These are phyloP conservation scores for Rusavskia elegans DNA, from an alignment of 495 filamentous ascomycete genomes.

Conservation along the genomic window DNA sequence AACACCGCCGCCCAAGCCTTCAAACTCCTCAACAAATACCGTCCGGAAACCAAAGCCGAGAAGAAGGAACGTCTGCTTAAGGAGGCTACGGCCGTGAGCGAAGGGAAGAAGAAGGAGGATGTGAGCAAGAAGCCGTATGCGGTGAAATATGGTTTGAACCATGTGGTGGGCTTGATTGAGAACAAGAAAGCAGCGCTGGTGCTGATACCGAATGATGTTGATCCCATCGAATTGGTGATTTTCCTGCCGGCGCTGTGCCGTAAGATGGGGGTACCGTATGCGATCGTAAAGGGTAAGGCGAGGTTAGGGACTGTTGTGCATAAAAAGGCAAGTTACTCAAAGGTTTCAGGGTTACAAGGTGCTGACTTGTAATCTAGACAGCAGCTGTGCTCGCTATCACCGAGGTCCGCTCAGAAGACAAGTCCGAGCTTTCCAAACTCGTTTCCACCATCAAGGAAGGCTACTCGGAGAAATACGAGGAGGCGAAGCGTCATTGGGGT, in stretches of 20 bases:
- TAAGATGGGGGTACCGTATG: conserved; percentile 99
- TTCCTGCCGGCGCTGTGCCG: conserved; percentile 98
- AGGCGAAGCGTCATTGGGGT: conserved; percentile 88
- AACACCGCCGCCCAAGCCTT: conserved; percentile 94
- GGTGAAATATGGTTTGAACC: conserved; percentile 99
- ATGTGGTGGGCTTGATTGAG: conserved; percentile 98
- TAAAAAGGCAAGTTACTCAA: conserved; percentile 66
- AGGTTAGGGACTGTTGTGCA: conserved; percentile 96
- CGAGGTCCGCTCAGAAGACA: conserved; percentile 94
- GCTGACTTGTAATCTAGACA: conserved; percentile 38
- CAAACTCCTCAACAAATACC: conserved; percentile 99
- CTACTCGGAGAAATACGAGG: conserved; percentile 91
- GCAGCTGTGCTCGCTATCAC: conserved; percentile 91
- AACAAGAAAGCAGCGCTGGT: conserved; percentile 99
- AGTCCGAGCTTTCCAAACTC: conserved; percentile 92
- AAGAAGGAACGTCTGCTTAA: conserved; percentile 99
- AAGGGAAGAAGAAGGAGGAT: conserved; percentile 99
- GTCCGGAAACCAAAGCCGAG: conserved; percentile 95
- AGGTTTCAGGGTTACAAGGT: background rate
- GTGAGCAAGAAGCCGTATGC: conserved; percentile 98
- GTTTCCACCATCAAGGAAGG: conserved; percentile 95
- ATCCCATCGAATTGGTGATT: conserved; percentile 98
- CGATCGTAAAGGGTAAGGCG: conserved; percentile 99
- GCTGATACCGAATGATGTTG: conserved; percentile 97
- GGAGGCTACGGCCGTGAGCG: conserved; percentile 90